phyloP scores from a whole-genome alignment of 176 grass and related monocot genomes.

The Rhynchospora breviuscula region DNA sequence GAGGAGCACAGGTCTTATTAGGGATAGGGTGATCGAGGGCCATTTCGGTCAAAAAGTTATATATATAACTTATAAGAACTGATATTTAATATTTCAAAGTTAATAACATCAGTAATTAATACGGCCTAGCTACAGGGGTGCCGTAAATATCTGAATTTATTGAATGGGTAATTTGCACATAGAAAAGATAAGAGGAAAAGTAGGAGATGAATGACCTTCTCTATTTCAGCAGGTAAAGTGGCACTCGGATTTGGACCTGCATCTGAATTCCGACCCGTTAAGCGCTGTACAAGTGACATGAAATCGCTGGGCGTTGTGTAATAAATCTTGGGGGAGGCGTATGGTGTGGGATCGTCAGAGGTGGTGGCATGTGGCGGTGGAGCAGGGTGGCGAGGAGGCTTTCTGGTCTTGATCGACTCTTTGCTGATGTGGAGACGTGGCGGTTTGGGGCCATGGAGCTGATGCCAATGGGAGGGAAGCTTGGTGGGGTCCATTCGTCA shows the following conservation, averaged over 20 bases:
- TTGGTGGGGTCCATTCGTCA: conserved; percentile 43
- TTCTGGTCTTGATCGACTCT: conserved; percentile 78
- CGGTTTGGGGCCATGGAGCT: conserved; percentile 71
- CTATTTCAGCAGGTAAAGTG: conserved; percentile 47
- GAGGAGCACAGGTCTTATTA: no score
- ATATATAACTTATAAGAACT: no score
- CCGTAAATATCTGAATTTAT: no score
- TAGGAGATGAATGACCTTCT: no score
- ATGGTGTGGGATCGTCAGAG: conserved; percentile 29
- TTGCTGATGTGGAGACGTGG: conserved; percentile 51
- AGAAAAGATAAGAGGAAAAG: no score
- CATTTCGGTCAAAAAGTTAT: no score
- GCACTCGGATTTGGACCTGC: background rate
- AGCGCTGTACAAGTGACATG: conserved; percentile 85
- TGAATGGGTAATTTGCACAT: no score
- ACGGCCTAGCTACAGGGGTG: no score
- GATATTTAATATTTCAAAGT: no score
- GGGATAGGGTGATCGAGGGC: no score
- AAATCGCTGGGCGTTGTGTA: conserved; percentile 78
- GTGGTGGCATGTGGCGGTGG: background rate
- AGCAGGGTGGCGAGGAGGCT: conserved; percentile 48
- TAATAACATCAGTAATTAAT: no score
- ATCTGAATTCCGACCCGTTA: conserved; percentile 49
- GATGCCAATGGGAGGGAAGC: conserved; percentile 47
- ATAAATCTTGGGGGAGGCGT: conserved; percentile 85